A percentile compares a stretch with the other conserved stretches of the same genome.
Conservation (phyloP, 805 yeast genomes). For the Schizosaccharomyces japonicus region DNA sequence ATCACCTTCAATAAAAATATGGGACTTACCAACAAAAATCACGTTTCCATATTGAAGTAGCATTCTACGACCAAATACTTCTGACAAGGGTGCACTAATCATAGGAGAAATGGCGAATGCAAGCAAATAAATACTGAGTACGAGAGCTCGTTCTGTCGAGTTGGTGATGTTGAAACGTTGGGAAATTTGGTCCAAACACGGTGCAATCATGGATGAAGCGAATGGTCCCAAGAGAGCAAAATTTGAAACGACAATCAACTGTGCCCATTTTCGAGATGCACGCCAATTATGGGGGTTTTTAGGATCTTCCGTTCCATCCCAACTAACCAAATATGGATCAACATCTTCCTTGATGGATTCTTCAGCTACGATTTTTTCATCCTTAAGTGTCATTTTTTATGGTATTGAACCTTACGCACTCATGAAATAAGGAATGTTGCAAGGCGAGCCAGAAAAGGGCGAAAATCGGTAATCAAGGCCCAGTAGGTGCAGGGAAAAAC, state of each 20-base stretch:
- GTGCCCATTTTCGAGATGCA: not conserved
- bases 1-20: slow-evolving; percentile 42
- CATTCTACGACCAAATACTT: slow-evolving; percentile 50
- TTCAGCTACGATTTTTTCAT: not conserved
- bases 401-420: too few species aligned
- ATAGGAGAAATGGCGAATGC: slow-evolving; percentile 75
- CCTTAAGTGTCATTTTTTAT: not conserved
- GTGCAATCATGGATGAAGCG: slow-evolving; percentile 29
- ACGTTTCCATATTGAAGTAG: slow-evolving; percentile 10
- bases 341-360: not conserved
- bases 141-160: slow-evolving; percentile 21
- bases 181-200: slow-evolving; percentile 24
- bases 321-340: not conserved
- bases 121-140: slow-evolving; percentile 33
- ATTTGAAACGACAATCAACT: not conserved
- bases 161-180: slow-evolving; percentile 23
- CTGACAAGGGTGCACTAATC: slow-evolving; percentile 71
- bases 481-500: too few species aligned
- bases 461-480: too few species aligned
- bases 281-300: slow-evolving; percentile 17
- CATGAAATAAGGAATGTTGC: too few species aligned
- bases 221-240: slow-evolving; percentile 1
- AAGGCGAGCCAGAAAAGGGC: too few species aligned
- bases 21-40: slow-evolving; percentile 32
- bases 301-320: slow-evolving; percentile 11